A percentile compares a stretch with the other conserved stretches of the same genome.
Evolutionary conservation across 2,329 filamentous ascomycete species (phyloP).

Genomic region (Sclerotinia trifoliorum): DNA sequence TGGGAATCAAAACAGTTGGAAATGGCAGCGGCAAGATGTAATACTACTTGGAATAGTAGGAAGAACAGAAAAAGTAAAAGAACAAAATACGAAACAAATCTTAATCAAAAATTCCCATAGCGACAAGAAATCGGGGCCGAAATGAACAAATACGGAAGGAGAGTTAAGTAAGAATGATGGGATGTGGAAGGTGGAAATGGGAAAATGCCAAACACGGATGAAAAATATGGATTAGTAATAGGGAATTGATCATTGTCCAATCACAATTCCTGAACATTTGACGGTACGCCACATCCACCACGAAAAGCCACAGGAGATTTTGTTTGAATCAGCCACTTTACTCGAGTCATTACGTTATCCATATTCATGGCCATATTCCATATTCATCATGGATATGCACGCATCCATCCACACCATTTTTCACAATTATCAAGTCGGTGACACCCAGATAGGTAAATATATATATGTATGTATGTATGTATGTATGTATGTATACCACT

Average conservation of each 20-base stretch:
- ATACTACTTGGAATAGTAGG: too few species aligned
- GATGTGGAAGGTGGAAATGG: too few species aligned
- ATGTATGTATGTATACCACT: background rate
- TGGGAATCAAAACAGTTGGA: background rate
- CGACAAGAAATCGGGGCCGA: background rate
- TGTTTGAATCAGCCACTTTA: background rate
- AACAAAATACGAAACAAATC: background rate
- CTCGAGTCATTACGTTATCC: too few species aligned
- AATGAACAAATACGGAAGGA: slow-evolving; percentile 5
- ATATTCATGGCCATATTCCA: too few species aligned
- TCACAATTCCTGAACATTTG: background rate
- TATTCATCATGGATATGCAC: too few species aligned
- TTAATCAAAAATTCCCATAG: background rate
- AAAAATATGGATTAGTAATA: background rate
- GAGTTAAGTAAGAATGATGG: background rate
- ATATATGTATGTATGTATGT: too few species aligned
- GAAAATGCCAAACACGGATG: too few species aligned
- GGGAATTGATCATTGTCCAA: background rate
- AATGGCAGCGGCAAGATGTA: background rate
- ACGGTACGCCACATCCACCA: background rate
- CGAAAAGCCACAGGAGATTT: background rate
- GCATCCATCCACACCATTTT: too few species aligned
- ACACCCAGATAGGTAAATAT: too few species aligned
- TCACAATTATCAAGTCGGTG: too few species aligned
- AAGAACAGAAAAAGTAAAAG: background rate